Base-by-base conservation (phyloP, 164 flowering plant species). In the Annona cherimola region DNA sequence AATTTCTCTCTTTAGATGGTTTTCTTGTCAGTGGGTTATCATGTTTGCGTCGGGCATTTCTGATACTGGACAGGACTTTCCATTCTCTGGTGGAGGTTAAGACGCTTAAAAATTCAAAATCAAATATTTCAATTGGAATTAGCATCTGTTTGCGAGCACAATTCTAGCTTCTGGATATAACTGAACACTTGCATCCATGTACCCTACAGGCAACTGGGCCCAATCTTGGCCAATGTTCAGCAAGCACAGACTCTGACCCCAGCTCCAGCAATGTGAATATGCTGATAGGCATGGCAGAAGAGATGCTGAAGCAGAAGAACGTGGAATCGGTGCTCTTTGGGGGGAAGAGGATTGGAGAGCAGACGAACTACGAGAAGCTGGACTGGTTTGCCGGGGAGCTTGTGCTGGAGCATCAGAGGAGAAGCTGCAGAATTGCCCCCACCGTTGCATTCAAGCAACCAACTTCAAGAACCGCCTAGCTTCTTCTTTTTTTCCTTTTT, bases 401-500 rank as follows among this genome's bases (percentile, higher is more conserved):
- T 59, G 93, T 95, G 69, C 74, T 77, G 60, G 99, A 95, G 82
- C 98, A 93, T 79, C 91, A 90, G 83, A 90, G 94, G 88, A 88
- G 99, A 87, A 91, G 94, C 76, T 86, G 90, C 85, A 79, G 99
- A 75, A 89, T 93, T 67, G 93, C 97, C 80, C 99, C 99, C 82
- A 95, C 99, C 74, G 98, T 95, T 76, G 98, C 91, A 54, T 88
- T 95, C 88, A 95, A 95, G 82, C 99, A 90, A 83, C 87, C 88
- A 60, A 66, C 84, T 42, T 78, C 84, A 9, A 88, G 80, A 63
- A 54, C 74, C 50, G 44, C 69, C 42, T 79, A 71, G 45, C 45
- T 3, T 4, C 18, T n/a, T n/a, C n/a, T n/a, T n/a, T n/a, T n/a
- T n/a, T n/a, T n/a, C n/a, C n/a, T n/a, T n/a, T n/a, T n/a, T n/a